Conservation (phyloP, 192 early-diverging fungal species). For the Linnemannia schmuckeri region DNA sequence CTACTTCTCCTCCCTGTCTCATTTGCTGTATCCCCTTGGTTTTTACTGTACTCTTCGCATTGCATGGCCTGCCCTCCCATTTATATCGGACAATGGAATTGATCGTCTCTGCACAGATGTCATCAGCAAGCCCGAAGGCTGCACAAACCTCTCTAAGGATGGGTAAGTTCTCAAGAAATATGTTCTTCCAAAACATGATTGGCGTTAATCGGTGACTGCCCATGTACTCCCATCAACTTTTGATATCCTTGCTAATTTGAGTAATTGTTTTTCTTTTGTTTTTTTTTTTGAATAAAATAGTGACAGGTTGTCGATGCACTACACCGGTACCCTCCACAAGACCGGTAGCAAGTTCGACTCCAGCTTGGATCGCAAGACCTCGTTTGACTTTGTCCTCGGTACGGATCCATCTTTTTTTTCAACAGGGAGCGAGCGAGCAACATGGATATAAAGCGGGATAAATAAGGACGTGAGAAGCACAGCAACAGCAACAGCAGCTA, state of each 20-base stretch:
- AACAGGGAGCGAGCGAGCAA: constrained; percentile 9
- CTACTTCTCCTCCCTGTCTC: background rate
- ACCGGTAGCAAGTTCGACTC: constrained; percentile 81
- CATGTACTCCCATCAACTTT: background rate
- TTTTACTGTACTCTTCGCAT: background rate
- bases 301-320: constrained; percentile 81
- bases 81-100: background rate
- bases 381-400: constrained; percentile 83
- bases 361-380: constrained; percentile 71
- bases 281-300: constrained; percentile 34
- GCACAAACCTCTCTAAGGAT: constrained; percentile 27
- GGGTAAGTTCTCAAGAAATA: constrained; percentile 15
- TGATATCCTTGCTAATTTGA: no score
- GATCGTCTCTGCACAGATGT: constrained; percentile 19
- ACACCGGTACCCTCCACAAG: constrained; percentile 77
- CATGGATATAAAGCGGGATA: background rate
- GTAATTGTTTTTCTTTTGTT: background rate
- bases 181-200: background rate
- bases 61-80: background rate
- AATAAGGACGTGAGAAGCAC: background rate
- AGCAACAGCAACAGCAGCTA: background rate
- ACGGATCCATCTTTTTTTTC: background rate
- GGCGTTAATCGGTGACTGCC: background rate
- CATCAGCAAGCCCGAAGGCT: constrained; percentile 35
- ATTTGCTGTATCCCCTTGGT: background rate